Percentiles rank a stretch among this genome's conserved stretches.
Conservation (phyloP, 2,329 filamentous ascomycete species). For the Cordyceps javanica region DNA sequence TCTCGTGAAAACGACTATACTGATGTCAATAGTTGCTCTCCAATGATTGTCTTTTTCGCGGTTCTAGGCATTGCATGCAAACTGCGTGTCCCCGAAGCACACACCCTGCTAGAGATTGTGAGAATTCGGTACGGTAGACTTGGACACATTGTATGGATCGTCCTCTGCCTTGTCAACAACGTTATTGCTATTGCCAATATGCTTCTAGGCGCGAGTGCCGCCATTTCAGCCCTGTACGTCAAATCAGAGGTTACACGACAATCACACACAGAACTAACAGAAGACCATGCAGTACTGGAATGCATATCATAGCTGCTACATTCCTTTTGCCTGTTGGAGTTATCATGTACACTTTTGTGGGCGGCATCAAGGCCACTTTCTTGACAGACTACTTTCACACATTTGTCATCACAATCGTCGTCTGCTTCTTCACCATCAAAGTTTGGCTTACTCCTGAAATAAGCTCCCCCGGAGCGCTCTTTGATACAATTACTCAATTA, state of each 20-base stretch:
- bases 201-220: constrained; percentile 35
- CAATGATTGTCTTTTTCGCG: constrained; percentile 51
- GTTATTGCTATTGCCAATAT: constrained; percentile 48
- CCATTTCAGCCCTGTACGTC: constrained; percentile 28
- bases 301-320: constrained; percentile 44
- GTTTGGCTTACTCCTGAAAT: constrained; percentile 41
- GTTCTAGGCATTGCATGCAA: constrained; percentile 46
- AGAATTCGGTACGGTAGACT: constrained; percentile 42
- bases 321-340: constrained; percentile 37
- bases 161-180: constrained; percentile 47
- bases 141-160: constrained; percentile 46
- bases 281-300: constrained; percentile 32
- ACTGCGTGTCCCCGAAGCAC: constrained; percentile 45
- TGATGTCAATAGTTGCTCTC: constrained; percentile 31
- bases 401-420: constrained; percentile 45
- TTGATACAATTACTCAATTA: constrained; percentile 41
- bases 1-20: background rate
- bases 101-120: constrained; percentile 48
- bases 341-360: constrained; percentile 33
- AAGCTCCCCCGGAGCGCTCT: constrained; percentile 41
- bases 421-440: constrained; percentile 42
- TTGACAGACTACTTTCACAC: constrained; percentile 50
- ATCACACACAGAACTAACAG: background rate
- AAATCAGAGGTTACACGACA: background rate
- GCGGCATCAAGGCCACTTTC: constrained; percentile 35